Percentiles rank a stretch among this genome's conserved stretches.
These are phyloP conservation scores for Silene uniflora DNA, from an alignment of 148 eudicot genomes.

Conservation along the genomic window DNA sequence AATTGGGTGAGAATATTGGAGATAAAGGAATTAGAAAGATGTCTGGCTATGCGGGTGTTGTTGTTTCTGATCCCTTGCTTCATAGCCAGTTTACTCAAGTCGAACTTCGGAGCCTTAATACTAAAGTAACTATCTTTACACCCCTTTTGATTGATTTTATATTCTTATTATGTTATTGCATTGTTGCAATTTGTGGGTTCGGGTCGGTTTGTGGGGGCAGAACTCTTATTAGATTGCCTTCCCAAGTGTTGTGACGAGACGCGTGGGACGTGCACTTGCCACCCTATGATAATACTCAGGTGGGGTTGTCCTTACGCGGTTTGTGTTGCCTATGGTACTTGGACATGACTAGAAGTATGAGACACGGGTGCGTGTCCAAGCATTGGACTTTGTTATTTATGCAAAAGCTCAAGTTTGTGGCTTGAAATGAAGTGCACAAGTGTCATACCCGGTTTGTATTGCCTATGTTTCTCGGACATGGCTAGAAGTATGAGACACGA, in stretches of 20 bases:
- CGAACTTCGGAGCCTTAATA: conserved; percentile 34
- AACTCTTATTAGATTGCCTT: not conserved
- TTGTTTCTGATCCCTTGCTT: conserved; percentile 35
- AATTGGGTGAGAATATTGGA: conserved; percentile 6
- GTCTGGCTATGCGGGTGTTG: conserved; percentile 36
- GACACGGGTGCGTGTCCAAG: not conserved
- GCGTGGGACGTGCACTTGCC: not conserved
- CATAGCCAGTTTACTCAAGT: conserved; percentile 40
- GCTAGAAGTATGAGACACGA: too few species aligned
- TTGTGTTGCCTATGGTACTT: not conserved
- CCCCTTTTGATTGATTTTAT: not conserved
- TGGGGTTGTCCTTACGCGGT: not conserved
- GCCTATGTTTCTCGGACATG: too few species aligned
- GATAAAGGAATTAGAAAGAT: conserved; percentile 13
- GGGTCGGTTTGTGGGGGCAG: not conserved
- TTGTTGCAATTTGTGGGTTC: not conserved
- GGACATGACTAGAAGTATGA: not conserved
- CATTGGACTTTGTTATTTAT: not conserved
- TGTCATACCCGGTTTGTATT: not conserved
- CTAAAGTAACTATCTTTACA: conserved; percentile 22
- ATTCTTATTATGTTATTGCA: not conserved
- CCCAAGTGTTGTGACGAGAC: not conserved
- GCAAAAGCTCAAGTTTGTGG: not conserved
- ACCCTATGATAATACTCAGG: not conserved
- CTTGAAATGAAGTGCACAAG: not conserved